A percentile compares a stretch with the other conserved stretches of the same genome.
Conservation (phyloP, 495 filamentous ascomycete genomes). For the Talaromyces adpressus region DNA sequence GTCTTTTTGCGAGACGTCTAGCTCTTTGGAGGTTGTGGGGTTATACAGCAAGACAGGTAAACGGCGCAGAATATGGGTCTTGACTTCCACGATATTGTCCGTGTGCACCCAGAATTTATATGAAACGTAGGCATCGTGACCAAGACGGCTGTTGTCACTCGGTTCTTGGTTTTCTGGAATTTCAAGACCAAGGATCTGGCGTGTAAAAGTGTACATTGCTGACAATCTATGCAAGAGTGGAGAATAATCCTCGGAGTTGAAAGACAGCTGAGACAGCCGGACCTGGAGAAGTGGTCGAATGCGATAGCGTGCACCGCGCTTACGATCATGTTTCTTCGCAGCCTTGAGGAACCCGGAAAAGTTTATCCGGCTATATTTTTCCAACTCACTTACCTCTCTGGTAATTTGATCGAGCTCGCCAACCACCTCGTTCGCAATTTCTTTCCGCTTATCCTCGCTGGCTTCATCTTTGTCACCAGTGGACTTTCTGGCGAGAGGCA, state of each 20-base stretch:
- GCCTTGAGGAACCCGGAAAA: conserved; percentile 98
- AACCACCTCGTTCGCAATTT: conserved; percentile 60
- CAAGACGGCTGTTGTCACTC: conserved; percentile 21
- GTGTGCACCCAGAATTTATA: conserved; percentile 97
- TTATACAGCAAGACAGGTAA: conserved; percentile 91
- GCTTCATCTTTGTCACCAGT: conserved; percentile 21
- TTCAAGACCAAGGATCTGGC: conserved; percentile 62
- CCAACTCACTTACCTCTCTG: conserved; percentile 83
- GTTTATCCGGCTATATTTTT: conserved; percentile 93
- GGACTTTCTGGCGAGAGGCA: conserved; percentile 31
- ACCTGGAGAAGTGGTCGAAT: conserved; percentile 87
- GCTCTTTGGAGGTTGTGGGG: conserved; percentile 69
- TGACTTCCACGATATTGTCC: conserved; percentile 92
- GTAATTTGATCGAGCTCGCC: conserved; percentile 79
- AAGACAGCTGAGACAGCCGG: conserved; percentile 74
- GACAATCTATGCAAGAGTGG: conserved; percentile 82
- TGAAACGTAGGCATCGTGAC: conserved; percentile 69
- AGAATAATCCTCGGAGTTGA: conserved; percentile 93
- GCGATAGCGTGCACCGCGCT: conserved; percentile 72
- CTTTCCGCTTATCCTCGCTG: conserved; percentile 37
- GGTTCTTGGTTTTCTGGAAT: conserved; percentile 30
- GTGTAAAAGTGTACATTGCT: conserved; percentile 90
- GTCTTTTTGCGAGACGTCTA: conserved; percentile 68
- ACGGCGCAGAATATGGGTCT: conserved; percentile 85
- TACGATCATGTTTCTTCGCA: conserved; percentile 96